Conservation (phyloP, 2,329 filamentous ascomycete species). For the Cladosporium sp. region DNA sequence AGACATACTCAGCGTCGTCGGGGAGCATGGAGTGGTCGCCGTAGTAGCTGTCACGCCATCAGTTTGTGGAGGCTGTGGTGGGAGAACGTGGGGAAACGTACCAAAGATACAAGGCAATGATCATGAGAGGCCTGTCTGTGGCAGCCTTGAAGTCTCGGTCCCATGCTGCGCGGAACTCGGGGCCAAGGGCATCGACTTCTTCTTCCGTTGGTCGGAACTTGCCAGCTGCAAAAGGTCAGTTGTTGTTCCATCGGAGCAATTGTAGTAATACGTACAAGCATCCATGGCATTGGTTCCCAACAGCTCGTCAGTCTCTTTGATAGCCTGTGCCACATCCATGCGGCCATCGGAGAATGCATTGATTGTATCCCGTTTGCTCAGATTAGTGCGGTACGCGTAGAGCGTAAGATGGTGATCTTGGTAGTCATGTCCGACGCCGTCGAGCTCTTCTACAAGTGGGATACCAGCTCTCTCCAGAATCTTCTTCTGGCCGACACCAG, state of each 20-base stretch:
- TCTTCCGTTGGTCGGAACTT: constrained; percentile 54
- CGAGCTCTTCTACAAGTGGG: constrained; percentile 42
- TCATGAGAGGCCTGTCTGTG: constrained; percentile 47
- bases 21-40: constrained; percentile 30
- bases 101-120: constrained; percentile 38
- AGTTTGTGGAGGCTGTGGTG: not conserved
- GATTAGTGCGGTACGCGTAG: constrained; percentile 49
- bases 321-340: constrained; percentile 42
- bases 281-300: constrained; percentile 59
- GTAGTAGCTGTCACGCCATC: constrained; percentile 19
- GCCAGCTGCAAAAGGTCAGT: constrained; percentile 28
- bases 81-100: constrained; percentile 20
- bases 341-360: constrained; percentile 51
- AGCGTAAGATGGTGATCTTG: constrained; percentile 55
- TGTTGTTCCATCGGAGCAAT: not conserved
- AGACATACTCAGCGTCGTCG: constrained; percentile 49
- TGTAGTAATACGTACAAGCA: constrained; percentile 27
- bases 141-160: constrained; percentile 50
- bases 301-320: constrained; percentile 46
- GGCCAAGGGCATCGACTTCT: constrained; percentile 51
- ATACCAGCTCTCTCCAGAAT: constrained; percentile 47
- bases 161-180: constrained; percentile 52
- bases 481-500: constrained; percentile 53
- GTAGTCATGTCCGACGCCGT: constrained; percentile 52
- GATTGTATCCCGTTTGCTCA: constrained; percentile 48